These are phyloP conservation scores for Kurtzmaniella quercitrusa DNA, from an alignment of 1,139 yeast genomes.

Conservation along the genomic window DNA sequence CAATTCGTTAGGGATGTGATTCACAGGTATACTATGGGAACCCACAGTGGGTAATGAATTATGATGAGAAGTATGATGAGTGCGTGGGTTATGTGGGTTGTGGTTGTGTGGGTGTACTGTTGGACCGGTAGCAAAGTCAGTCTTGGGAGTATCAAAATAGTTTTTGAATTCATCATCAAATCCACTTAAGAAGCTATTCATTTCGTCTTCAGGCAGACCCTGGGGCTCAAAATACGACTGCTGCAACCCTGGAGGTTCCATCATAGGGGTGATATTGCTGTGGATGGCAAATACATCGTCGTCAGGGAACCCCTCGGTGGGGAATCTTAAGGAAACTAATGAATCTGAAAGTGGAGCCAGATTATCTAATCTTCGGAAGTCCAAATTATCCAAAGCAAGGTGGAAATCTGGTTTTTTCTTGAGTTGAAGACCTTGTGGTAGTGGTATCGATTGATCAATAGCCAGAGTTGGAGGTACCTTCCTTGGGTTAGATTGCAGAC, in stretches of 20 bases:
- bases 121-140: not conserved
- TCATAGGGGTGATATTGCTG: conserved; percentile 32
- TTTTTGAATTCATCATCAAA: conserved; percentile 1
- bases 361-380: conserved; percentile 2
- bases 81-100: not conserved
- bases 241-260: conserved; percentile 38
- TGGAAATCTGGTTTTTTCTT: conserved; percentile 15
- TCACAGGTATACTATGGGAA: not conserved
- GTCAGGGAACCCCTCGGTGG: conserved; percentile 4
- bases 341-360: conserved; percentile 6
- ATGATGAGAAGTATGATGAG: not conserved
- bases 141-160: not conserved
- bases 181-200: not conserved
- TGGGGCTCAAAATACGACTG: conserved; percentile 26
- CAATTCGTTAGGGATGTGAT: not conserved
- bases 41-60: not conserved
- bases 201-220: not conserved
- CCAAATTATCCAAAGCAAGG: conserved; percentile 14
- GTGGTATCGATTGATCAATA: not conserved
- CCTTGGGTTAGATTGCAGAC: not conserved
- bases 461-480: not conserved
- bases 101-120: not conserved
- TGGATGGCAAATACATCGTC: conserved; percentile 12
- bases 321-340: conserved; percentile 4
- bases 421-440: not conserved